Evolutionary conservation across 225 moss, liverwort and hornwort genomes (phyloP).

Genomic region (Thuidium tamariscinum): DNA sequence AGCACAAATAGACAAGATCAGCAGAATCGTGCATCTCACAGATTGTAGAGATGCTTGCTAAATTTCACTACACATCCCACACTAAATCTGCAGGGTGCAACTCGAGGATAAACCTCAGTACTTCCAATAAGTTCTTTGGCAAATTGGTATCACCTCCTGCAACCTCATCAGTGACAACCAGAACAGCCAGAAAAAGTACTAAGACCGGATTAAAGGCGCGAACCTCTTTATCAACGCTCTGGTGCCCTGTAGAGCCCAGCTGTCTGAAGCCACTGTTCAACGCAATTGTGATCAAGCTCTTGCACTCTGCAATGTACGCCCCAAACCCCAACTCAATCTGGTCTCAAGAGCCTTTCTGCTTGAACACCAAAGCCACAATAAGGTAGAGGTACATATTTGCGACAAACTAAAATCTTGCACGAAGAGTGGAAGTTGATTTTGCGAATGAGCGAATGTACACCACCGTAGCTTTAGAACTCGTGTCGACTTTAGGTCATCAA

Average conservation of each 20-base stretch:
- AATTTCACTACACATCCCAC: neutral
- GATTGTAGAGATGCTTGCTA: neutral
- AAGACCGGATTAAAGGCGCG: neutral
- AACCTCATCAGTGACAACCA: neutral
- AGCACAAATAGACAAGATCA: neutral
- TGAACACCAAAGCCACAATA: neutral
- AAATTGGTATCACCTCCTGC: neutral
- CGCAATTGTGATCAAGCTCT: neutral
- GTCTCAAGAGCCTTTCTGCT: neutral
- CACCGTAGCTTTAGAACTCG: neutral
- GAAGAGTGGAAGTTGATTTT: neutral
- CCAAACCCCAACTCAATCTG: neutral
- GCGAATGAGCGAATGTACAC: neutral
- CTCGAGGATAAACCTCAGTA: neutral
- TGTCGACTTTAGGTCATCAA: neutral
- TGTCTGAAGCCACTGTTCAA: neutral
- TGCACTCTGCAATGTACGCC: neutral
- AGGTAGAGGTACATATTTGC: neutral
- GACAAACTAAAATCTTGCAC: neutral
- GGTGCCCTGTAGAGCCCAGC: neutral
- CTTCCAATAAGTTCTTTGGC: neutral
- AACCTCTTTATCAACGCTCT: neutral
- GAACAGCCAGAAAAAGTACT: too few relatives aligned
- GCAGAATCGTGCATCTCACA: neutral
- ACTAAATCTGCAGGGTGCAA: neutral